These are phyloP conservation scores for Zelopaecilomyces penicillatus DNA, from an alignment of 2,329 filamentous ascomycete genomes.

Conservation along the genomic window DNA sequence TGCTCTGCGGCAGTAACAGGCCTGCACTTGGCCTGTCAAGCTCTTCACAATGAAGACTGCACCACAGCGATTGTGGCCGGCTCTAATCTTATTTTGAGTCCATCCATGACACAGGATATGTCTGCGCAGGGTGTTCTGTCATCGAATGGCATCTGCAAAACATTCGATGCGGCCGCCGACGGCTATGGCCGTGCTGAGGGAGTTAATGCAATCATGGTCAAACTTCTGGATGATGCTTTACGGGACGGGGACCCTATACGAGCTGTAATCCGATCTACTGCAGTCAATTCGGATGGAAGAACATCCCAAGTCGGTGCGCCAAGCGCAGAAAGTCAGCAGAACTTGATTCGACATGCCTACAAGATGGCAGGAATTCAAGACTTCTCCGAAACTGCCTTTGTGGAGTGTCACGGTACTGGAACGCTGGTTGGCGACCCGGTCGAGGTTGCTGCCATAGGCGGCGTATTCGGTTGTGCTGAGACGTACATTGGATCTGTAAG, in stretches of 20 bases:
- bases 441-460: background rate
- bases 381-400: conserved; percentile 28
- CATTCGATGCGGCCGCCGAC: conserved; percentile 22
- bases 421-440: conserved; percentile 10
- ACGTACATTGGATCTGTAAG: background rate
- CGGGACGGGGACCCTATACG: conserved; percentile 11
- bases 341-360: conserved; percentile 8
- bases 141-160: conserved; percentile 14
- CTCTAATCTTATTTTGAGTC: too few species aligned
- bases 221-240: conserved; percentile 18
- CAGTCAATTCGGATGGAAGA: conserved; percentile 10
- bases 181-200: conserved; percentile 25
- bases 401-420: conserved; percentile 14
- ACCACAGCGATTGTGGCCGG: too few species aligned
- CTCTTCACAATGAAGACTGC: too few species aligned
- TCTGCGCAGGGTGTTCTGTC: too few species aligned
- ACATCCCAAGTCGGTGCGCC: conserved; percentile 5
- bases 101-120: too few species aligned
- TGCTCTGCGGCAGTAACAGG: too few species aligned
- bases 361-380: conserved; percentile 12
- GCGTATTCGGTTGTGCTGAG: background rate
- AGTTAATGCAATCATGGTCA: conserved; percentile 19
- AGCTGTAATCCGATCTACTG: conserved; percentile 8
- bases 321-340: conserved; percentile 1
- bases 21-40: too few species aligned